Evolutionary conservation across 495 filamentous ascomycete genomes (phyloP).

Genomic region (Penicillium diatomitis): DNA sequence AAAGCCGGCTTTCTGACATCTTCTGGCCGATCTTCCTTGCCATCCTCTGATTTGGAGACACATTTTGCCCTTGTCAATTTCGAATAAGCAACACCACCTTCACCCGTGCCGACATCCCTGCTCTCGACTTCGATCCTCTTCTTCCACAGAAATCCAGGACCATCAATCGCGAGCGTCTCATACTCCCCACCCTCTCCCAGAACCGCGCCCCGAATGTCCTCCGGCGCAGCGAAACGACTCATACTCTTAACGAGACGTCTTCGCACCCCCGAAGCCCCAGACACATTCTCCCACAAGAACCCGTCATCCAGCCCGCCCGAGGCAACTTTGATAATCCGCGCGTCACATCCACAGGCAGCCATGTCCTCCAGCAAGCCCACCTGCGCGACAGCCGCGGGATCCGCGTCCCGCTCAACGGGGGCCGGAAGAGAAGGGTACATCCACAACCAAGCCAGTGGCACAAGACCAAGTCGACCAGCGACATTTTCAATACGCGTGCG

Average conservation of each 20-base stretch:
- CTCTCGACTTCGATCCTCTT: slow-evolving; percentile 56
- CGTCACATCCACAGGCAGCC: slow-evolving; percentile 63
- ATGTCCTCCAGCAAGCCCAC: slow-evolving; percentile 69
- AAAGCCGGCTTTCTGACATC: slow-evolving; percentile 32
- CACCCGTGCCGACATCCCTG: slow-evolving; percentile 47
- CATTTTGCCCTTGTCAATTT: slow-evolving; percentile 49
- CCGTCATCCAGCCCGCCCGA: slow-evolving; percentile 76
- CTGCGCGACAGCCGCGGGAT: slow-evolving; percentile 20
- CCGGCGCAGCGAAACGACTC: slow-evolving; percentile 53
- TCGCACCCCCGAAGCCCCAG: slow-evolving; percentile 32
- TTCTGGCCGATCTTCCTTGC: slow-evolving; percentile 26
- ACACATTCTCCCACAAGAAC: slow-evolving; percentile 77
- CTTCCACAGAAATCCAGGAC: slow-evolving; percentile 63
- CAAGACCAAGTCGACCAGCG: slow-evolving; percentile 63
- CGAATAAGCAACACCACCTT: slow-evolving; percentile 62
- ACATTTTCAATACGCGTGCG: slow-evolving; percentile 89
- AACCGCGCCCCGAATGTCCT: slow-evolving; percentile 52
- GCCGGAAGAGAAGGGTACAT: slow-evolving; percentile 68
- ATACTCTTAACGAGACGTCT: slow-evolving; percentile 51
- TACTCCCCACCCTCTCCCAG: slow-evolving; percentile 95
- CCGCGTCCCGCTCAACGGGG: slow-evolving; percentile 10
- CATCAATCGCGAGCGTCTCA: slow-evolving; percentile 83
- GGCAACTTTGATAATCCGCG: slow-evolving; percentile 88
- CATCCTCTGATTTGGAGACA: slow-evolving; percentile 38
- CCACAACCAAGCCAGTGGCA: slow-evolving; percentile 83